A percentile compares a stretch with the other conserved stretches of the same genome.
phyloP scores from a whole-genome alignment of 345 rosid genomes.

The Rhizophora apiculata region DNA sequence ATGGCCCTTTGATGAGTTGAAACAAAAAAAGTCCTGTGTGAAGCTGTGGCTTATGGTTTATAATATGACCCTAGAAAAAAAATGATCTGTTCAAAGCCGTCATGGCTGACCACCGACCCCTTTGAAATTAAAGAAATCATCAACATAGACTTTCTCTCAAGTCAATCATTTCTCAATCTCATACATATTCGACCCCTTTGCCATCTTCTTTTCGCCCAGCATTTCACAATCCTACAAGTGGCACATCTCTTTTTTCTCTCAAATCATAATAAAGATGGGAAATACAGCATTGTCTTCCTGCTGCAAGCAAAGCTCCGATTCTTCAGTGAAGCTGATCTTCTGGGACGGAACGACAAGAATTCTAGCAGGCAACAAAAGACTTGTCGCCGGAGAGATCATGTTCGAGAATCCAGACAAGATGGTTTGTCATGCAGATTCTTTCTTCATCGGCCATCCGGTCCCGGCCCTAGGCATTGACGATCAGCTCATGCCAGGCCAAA shows the following conservation, averaged over 20 bases:
- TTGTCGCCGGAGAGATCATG: conserved; percentile 91
- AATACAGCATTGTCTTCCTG: conserved; percentile 42
- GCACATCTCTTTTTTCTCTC: background rate
- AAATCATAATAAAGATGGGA: conserved; percentile 35
- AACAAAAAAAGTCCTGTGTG: too few species aligned
- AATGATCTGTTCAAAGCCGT: conserved; percentile 39
- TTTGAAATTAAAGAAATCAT: background rate
- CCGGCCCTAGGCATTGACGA: conserved; percentile 70
- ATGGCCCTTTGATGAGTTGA: too few species aligned
- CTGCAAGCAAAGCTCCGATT: conserved; percentile 12
- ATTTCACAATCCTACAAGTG: too few species aligned
- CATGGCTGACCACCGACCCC: conserved; percentile 56
- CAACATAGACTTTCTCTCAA: conserved; percentile 30
- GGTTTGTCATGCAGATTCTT: conserved; percentile 82
- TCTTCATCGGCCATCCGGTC: conserved; percentile 80
- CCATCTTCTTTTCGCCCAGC: conserved; percentile 1
- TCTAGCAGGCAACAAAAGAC: conserved; percentile 38
- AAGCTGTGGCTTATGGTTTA: background rate
- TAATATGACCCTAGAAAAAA: background rate
- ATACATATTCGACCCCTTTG: conserved; percentile 14
- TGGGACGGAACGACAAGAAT: conserved; percentile 55
- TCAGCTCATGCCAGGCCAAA: conserved; percentile 55
- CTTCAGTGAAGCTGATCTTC: conserved; percentile 49
- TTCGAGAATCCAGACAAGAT: conserved; percentile 75
- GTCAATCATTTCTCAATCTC: conserved; percentile 16